phyloP scores from a whole-genome alignment of 768 basidiomycete species.

The Tephrocybe sp. region DNA sequence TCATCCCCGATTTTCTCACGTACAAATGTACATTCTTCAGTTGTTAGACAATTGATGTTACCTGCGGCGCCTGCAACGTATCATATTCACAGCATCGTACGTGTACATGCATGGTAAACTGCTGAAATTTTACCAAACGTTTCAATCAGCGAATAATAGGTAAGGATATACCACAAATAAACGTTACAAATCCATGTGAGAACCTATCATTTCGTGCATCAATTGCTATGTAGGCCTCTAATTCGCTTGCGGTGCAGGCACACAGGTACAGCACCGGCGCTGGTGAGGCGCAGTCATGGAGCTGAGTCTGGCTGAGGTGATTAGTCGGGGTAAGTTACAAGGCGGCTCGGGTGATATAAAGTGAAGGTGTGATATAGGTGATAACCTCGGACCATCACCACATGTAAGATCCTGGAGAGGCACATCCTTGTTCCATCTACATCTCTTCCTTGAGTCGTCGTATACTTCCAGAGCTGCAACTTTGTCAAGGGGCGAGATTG shows the following conservation, averaged over 20 bases:
- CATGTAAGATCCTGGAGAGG: too few relatives aligned
- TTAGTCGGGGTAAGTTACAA: constrained; percentile 2
- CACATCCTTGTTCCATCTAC: too few relatives aligned
- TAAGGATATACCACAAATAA: constrained; percentile 8
- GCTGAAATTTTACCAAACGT: constrained; percentile 1
- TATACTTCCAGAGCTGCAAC: too few relatives aligned
- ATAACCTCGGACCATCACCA: constrained; percentile 7
- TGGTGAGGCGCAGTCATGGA: constrained; percentile 1
- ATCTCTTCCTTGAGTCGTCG: too few relatives aligned
- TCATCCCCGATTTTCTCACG: constrained; percentile 15
- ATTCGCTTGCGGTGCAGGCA: constrained; percentile 20
- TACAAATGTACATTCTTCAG: neutral
- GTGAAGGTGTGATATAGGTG: constrained; percentile 1
- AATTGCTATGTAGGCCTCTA: too few relatives aligned
- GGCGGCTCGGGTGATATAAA: constrained; percentile 2
- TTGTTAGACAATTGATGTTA: neutral
- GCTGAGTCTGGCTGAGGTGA: neutral
- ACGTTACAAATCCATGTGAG: constrained; percentile 15
- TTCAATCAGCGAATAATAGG: constrained; percentile 9
- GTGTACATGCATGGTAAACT: constrained; percentile 10
- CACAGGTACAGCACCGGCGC: constrained; percentile 15
- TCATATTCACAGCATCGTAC: constrained; percentile 7
- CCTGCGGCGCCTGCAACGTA: neutral
- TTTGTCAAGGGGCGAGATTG: too few relatives aligned
- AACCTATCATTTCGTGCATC: constrained; percentile 6